Base-by-base conservation (phyloP, 163 green algal genomes). In the Coccomyxa subellipsoidea region DNA sequence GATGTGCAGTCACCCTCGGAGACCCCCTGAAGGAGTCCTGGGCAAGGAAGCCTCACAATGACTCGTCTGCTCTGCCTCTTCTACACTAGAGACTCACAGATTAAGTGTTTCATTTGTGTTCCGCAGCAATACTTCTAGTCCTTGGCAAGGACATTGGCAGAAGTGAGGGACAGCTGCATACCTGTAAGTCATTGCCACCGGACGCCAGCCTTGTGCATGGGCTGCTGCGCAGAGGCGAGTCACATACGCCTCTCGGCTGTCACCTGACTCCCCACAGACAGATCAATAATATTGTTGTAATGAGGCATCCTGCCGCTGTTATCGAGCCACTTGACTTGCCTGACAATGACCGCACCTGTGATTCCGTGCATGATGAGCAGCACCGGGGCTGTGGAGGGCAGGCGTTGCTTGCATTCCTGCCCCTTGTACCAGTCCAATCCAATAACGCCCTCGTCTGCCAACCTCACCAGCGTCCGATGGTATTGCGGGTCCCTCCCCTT, bases 341-440 rank as follows among this genome's bases (percentile, higher is more conserved):
- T 77, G 70, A 9, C 27, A 39, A 47, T 29, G 10, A 38, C 39
- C 31, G 27, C 70, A 77, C 70, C 70, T 38, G 34, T 40, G 70
- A 77, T 77, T 31, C 70, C 32, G 21, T 77, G 70, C 32, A 77
- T 31, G 4, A 77, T 23, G 10, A 77, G 70, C 21, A 77, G 70
- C 31, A 77, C 70, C 12, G 70, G 70, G 27, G 70, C 70, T 27
- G 18, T 40, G 12, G 18, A 7, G 21, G 70, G 70, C 32, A 77
- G 70, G 27, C 23, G 4, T 2, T 27, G 12, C 10, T 6, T 8
- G 8, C 29, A 31, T 8, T 77, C 32, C 34, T 31, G 70, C 32
- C 70, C 21, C 9, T 7, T 31, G 70, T 47, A 77, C 70, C 32
- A 40, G 70, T 77, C 70, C 70, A 77, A 36, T 32, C 66, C 66